phyloP scores from a whole-genome alignment of 2,329 filamentous ascomycete species.

The Rasamsonia emersonii region DNA sequence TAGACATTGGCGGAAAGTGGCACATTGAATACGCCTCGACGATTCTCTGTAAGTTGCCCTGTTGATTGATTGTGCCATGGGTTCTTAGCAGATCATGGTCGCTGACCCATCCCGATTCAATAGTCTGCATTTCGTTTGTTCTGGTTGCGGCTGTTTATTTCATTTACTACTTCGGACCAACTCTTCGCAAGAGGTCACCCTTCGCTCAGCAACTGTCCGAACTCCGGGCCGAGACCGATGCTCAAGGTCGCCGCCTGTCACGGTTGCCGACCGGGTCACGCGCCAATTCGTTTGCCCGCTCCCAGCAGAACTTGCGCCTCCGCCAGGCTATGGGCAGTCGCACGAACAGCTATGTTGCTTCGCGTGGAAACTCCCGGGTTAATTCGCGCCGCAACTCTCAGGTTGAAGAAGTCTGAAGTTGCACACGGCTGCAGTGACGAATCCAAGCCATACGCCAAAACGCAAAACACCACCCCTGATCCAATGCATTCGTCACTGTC shows the following conservation, averaged over 20 bases:
- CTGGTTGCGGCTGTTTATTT: conserved; percentile 57
- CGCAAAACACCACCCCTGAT: too few species aligned
- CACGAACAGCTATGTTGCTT: conserved; percentile 23
- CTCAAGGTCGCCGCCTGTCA: conserved; percentile 22
- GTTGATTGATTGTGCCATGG: neutral
- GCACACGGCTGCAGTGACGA: too few species aligned
- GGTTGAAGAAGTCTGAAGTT: neutral
- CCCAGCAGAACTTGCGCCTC: conserved; percentile 29
- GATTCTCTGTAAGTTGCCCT: conserved; percentile 47
- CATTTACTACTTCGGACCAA: conserved; percentile 58
- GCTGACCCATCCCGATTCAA: conserved; percentile 3
- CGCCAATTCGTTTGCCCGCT: conserved; percentile 31
- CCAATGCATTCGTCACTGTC: too few species aligned
- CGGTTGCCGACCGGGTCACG: conserved; percentile 26
- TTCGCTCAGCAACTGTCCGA: conserved; percentile 57
- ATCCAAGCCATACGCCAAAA: too few species aligned
- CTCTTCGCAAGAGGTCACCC: conserved; percentile 51
- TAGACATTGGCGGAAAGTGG: conserved; percentile 47
- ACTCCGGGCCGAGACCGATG: conserved; percentile 27
- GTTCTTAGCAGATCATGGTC: neutral
- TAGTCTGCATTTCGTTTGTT: conserved; percentile 49
- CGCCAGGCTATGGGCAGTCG: conserved; percentile 28
- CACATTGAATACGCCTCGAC: conserved; percentile 54
- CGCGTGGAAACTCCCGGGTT: conserved; percentile 22
- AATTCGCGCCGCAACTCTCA: conserved; percentile 20